These are phyloP conservation scores for Hypoxylon rubiginosum DNA, from an alignment of 2,329 filamentous ascomycete species.

Conservation along the genomic window DNA sequence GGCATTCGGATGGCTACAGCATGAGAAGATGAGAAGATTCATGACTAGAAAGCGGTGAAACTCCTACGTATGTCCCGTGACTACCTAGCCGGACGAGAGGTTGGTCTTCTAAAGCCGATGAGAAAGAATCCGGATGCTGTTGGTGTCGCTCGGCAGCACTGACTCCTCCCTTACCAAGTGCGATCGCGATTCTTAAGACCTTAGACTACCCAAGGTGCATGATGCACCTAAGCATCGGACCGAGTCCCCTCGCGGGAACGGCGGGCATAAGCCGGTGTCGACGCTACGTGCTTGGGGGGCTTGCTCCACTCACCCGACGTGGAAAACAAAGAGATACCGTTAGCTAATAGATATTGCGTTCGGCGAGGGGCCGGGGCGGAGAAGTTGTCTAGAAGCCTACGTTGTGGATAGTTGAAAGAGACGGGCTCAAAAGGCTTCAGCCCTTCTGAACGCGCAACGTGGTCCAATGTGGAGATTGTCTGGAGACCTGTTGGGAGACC, in stretches of 20 bases:
- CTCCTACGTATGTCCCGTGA: slow-evolving; percentile 14
- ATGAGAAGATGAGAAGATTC: slow-evolving; percentile 23
- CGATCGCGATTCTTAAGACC: slow-evolving; percentile 17
- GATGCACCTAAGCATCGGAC: slow-evolving; percentile 28
- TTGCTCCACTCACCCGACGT: slow-evolving; percentile 20
- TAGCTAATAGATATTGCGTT: slow-evolving; percentile 32
- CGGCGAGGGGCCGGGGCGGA: slow-evolving; percentile 11
- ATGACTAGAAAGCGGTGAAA: slow-evolving; percentile 30
- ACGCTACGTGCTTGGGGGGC: slow-evolving; percentile 4
- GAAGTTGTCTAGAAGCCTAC: slow-evolving; percentile 24
- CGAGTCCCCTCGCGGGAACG: slow-evolving; percentile 27
- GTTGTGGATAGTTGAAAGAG: slow-evolving; percentile 17
- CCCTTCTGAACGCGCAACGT: slow-evolving; percentile 31
- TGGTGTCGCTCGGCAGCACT: slow-evolving; percentile 14
- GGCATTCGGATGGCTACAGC: slow-evolving; percentile 33
- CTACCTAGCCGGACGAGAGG: slow-evolving; percentile 14
- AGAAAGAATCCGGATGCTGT: slow-evolving; percentile 21
- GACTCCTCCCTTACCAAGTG: slow-evolving; percentile 11
- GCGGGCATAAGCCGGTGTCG: slow-evolving; percentile 5
- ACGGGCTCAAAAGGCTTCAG: slow-evolving; percentile 20
- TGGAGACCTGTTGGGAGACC: too few species aligned
- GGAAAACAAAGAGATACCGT: slow-evolving; percentile 15
- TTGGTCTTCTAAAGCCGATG: slow-evolving; percentile 4
- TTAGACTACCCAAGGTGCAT: not conserved
- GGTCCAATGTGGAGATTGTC: slow-evolving; percentile 12